Percentiles rank a stretch among this genome's conserved stretches.
Evolutionary conservation across 495 filamentous ascomycete species (phyloP).

Genomic region (Podospora pseudopauciseta): DNA sequence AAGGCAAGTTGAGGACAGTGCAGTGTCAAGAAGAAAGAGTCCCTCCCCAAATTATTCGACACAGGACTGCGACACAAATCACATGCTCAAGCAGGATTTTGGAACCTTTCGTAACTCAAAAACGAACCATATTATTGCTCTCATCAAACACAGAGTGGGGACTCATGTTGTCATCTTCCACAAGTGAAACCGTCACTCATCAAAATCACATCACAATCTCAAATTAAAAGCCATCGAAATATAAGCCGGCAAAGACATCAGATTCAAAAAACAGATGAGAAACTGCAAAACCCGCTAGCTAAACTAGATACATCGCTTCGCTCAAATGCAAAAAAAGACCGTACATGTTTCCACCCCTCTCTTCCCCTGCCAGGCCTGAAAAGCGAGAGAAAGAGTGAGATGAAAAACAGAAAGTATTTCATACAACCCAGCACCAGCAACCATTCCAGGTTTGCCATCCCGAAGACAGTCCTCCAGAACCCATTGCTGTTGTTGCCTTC

Average conservation of each 20-base stretch:
- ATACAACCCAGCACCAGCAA: background rate
- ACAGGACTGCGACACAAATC: background rate
- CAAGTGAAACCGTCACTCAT: background rate
- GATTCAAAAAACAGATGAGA: background rate
- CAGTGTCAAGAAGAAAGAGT: too few relatives aligned
- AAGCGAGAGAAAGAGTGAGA: background rate
- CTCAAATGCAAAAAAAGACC: background rate
- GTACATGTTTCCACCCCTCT: background rate
- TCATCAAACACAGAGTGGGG: background rate
- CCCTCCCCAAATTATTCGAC: too few relatives aligned
- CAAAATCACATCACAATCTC: background rate
- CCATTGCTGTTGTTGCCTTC: background rate
- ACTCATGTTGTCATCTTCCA: background rate
- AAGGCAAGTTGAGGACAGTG: too few relatives aligned
- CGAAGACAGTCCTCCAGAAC: background rate
- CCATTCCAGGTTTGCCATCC: background rate
- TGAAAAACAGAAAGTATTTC: background rate
- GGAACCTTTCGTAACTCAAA: background rate
- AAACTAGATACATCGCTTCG: background rate
- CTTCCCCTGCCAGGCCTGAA: background rate
- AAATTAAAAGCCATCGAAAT: background rate
- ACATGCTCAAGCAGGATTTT: background rate
- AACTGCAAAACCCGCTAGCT: background rate
- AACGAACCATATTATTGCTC: background rate
- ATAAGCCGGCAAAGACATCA: constrained; percentile 1